Percentiles rank a stretch among this genome's conserved stretches.
Conservation (phyloP, 345 rosid species). For the Lenwebbia sp. region DNA sequence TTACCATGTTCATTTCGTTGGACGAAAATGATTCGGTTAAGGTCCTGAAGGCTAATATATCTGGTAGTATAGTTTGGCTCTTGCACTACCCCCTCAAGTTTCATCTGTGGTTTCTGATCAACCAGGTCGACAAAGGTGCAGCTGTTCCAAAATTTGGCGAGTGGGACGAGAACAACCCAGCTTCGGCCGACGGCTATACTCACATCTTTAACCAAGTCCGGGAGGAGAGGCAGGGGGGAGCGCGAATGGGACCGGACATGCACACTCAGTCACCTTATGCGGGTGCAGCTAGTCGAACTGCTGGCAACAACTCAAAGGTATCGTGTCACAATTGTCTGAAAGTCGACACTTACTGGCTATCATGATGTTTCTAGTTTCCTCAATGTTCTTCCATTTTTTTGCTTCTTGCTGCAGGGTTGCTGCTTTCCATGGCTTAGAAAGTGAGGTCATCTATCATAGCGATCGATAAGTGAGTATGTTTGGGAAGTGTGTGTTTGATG, state of each 20-base stretch:
- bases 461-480: not conserved
- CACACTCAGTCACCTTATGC: conserved; percentile 22
- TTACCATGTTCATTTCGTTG: not conserved
- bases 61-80: not conserved
- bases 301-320: conserved; percentile 35
- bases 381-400: not conserved
- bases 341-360: not conserved
- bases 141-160: conserved; percentile 90
- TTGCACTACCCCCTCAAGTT: not conserved
- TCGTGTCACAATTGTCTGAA: not conserved
- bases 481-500: conserved; percentile 22
- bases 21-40: not conserved
- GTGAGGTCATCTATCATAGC: conserved; percentile 30
- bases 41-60: not conserved
- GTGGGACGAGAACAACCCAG: conserved; percentile 80
- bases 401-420: conserved; percentile 31
- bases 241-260: conserved; percentile 28
- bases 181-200: conserved; percentile 81
- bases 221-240: conserved; percentile 51
- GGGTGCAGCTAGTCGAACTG: not conserved
- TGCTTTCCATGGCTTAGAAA: conserved; percentile 64
- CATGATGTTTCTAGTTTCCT: not conserved
- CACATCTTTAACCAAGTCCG: conserved; percentile 81
- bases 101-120: not conserved
- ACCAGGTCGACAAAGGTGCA: conserved; percentile 57